Evolutionary conservation across 2,329 filamentous ascomycete species (phyloP).

Genomic region (Fusarium subtropicale): DNA sequence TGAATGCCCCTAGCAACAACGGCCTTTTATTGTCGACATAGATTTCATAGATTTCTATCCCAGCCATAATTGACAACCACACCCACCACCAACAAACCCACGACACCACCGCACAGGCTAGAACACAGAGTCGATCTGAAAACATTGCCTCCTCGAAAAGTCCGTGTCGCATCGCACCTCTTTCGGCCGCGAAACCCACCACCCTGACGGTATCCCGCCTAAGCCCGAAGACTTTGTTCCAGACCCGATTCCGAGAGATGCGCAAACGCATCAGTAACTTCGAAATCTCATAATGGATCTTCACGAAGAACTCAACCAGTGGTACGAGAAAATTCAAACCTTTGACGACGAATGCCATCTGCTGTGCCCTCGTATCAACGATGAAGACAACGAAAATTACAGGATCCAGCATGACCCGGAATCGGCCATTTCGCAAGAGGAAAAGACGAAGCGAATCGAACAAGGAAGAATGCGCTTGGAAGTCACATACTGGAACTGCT

Average conservation of each 20-base stretch:
- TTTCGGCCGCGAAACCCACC: not conserved
- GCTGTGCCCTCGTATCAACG: constrained; percentile 73
- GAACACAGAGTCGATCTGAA: not conserved
- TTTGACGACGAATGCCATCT: constrained; percentile 68
- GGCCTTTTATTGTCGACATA: constrained; percentile 13
- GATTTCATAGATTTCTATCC: constrained; percentile 1
- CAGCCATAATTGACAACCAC: constrained; percentile 4
- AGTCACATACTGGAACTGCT: constrained; percentile 73
- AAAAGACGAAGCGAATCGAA: constrained; percentile 65
- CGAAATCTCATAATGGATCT: constrained; percentile 53
- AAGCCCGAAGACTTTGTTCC: constrained; percentile 15
- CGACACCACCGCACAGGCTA: not conserved
- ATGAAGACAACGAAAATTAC: constrained; percentile 74
- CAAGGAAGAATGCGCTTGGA: constrained; percentile 68
- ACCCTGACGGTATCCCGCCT: not conserved
- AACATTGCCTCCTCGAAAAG: not conserved
- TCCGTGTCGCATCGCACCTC: not conserved
- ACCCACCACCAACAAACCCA: not conserved
- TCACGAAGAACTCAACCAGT: constrained; percentile 56
- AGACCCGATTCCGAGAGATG: constrained; percentile 37
- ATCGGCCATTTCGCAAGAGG: constrained; percentile 61
- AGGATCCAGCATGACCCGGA: constrained; percentile 59
- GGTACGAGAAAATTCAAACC: constrained; percentile 58
- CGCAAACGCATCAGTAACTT: constrained; percentile 14
- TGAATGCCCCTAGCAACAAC: constrained; percentile 39